Evolutionary conservation across 1,284 basidiomycete species (phyloP).

Genomic region (Ceratorhiza oryzae-sativae): DNA sequence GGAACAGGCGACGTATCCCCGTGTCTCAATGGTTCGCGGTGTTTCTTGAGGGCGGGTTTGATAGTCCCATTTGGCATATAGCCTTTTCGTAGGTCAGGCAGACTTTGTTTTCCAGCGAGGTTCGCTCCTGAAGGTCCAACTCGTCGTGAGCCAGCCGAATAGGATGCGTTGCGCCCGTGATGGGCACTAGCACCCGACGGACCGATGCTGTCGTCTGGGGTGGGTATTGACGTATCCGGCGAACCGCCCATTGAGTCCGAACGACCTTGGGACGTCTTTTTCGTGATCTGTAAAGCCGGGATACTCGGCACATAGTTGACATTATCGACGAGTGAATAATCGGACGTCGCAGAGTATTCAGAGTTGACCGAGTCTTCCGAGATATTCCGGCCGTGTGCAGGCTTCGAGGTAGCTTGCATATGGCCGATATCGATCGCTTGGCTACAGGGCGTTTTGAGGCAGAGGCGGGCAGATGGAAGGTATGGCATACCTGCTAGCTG

Average conservation of each 20-base stretch:
- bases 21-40: slow-evolving; percentile 49
- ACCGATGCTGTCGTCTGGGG: slow-evolving; percentile 61
- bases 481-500: slow-evolving; percentile 42
- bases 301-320: slow-evolving; percentile 23
- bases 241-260: slow-evolving; percentile 48
- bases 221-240: slow-evolving; percentile 65
- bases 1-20: slow-evolving; percentile 5
- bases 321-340: slow-evolving; percentile 34
- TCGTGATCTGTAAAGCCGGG: slow-evolving; percentile 20
- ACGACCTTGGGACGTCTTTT: slow-evolving; percentile 6
- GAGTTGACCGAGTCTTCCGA: slow-evolving; percentile 37
- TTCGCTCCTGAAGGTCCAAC: slow-evolving; percentile 48
- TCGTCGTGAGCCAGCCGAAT: slow-evolving; percentile 55
- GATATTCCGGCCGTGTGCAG: slow-evolving; percentile 31
- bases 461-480: background rate
- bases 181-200: slow-evolving; percentile 48
- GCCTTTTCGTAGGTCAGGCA: slow-evolving; percentile 81
- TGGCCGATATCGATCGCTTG: slow-evolving; percentile 28
- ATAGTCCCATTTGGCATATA: slow-evolving; percentile 46
- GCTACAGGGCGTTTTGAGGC: slow-evolving; percentile 15
- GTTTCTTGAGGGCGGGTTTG: slow-evolving; percentile 21
- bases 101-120: slow-evolving; percentile 76
- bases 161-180: slow-evolving; percentile 68
- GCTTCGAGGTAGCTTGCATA: slow-evolving; percentile 3
- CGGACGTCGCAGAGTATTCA: slow-evolving; percentile 33